Evolutionary conservation across 2,329 filamentous ascomycete genomes (phyloP).

Genomic region (Tolypocladium paradoxum): DNA sequence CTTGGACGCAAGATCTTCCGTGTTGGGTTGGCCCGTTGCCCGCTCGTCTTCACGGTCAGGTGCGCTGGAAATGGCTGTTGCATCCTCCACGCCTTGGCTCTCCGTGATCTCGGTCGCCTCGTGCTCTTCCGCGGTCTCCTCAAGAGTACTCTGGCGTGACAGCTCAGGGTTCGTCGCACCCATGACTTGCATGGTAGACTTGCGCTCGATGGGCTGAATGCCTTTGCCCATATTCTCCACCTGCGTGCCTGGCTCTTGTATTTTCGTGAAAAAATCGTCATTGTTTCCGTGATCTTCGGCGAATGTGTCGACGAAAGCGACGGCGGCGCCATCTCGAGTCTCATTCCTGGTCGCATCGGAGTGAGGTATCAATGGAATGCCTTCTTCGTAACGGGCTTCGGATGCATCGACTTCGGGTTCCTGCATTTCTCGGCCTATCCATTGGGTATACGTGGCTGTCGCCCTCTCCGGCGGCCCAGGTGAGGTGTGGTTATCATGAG

Average conservation of each 20-base stretch:
- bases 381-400: constrained; percentile 58
- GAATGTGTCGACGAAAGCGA: constrained; percentile 22
- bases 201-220: constrained; percentile 42
- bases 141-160: constrained; percentile 18
- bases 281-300: constrained; percentile 38
- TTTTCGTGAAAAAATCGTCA: constrained; percentile 53
- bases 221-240: constrained; percentile 8
- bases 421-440: constrained; percentile 32
- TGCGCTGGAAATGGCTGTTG: not conserved
- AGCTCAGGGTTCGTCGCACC: constrained; percentile 31
- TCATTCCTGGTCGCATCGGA: constrained; percentile 4
- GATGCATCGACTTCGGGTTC: constrained; percentile 30
- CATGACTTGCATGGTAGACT: constrained; percentile 60
- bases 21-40: constrained; percentile 14
- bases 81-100: not conserved
- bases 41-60: constrained; percentile 5
- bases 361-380: constrained; percentile 49
- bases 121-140: constrained; percentile 19
- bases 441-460: constrained; percentile 16
- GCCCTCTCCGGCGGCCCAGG: constrained; percentile 1
- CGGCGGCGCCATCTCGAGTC: constrained; percentile 6
- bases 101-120: constrained; percentile 1
- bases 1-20: constrained; percentile 63
- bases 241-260: constrained; percentile 22
- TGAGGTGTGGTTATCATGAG: constrained; percentile 3